These are phyloP conservation scores for Collariella sp. DNA, from an alignment of 495 filamentous ascomycete genomes.

Conservation along the genomic window DNA sequence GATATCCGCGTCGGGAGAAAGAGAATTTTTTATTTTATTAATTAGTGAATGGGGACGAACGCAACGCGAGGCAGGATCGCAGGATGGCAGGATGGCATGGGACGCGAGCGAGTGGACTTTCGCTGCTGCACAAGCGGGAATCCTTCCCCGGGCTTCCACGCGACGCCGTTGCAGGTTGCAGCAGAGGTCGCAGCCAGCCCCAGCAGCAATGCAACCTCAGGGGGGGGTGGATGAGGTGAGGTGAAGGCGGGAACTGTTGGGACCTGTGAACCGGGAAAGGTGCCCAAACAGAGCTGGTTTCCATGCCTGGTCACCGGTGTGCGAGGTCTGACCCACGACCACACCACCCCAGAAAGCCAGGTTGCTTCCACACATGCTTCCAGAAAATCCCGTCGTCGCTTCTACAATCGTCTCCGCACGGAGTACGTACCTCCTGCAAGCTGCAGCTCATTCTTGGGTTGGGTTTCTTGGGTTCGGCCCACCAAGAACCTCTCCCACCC, in stretches of 20 bases:
- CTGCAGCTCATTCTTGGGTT: neutral
- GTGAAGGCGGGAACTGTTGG: neutral
- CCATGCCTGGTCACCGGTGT: slow-evolving; percentile 3
- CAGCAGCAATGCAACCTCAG: neutral
- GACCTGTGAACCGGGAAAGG: neutral
- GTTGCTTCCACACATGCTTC: slow-evolving; percentile 11
- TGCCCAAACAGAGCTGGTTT: neutral
- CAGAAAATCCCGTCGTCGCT: slow-evolving; percentile 14
- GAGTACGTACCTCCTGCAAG: neutral
- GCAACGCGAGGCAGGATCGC: neutral
- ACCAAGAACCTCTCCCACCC: neutral
- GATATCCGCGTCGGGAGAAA: neutral
- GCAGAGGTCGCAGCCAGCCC: too few relatives aligned
- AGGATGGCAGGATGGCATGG: too few relatives aligned
- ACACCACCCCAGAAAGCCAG: too few relatives aligned
- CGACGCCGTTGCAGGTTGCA: neutral
- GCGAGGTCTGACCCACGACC: too few relatives aligned
- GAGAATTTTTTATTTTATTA: neutral
- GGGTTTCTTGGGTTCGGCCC: too few relatives aligned
- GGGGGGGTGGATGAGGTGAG: neutral
- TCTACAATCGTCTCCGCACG: neutral
- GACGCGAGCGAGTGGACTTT: too few relatives aligned
- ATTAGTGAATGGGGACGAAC: neutral
- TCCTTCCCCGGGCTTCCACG: slow-evolving; percentile 18
- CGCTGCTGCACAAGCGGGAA: slow-evolving; percentile 16